These are phyloP conservation scores for Nitzschia sp. DNA, from an alignment of 108 stramenopile genomes.

Conservation along the genomic window DNA sequence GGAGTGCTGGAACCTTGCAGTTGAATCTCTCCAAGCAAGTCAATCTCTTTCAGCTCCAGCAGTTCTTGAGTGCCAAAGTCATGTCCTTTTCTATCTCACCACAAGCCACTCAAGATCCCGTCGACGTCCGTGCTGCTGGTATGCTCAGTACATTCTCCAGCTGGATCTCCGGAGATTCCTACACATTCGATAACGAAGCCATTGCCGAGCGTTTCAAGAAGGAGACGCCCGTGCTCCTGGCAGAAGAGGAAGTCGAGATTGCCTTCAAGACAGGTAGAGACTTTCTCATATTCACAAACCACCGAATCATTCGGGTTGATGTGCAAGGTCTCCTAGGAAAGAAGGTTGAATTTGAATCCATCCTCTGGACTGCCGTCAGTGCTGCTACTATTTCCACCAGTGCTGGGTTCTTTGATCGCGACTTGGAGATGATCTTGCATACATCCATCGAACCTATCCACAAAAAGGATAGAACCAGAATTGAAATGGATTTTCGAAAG, in stretches of 20 bases:
- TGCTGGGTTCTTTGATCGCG: constrained; percentile 52
- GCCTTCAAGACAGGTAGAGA: constrained; percentile 65
- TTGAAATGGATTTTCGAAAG: constrained; percentile 59
- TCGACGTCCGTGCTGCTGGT: constrained; percentile 3
- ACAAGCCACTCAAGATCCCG: constrained; percentile 9
- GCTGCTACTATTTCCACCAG: constrained; percentile 68
- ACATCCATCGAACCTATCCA: constrained; percentile 46
- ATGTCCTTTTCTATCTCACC: constrained; percentile 24
- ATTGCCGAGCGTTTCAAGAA: constrained; percentile 13
- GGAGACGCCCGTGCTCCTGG: constrained; percentile 40
- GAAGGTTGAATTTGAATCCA: constrained; percentile 48
- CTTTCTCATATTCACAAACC: constrained; percentile 58
- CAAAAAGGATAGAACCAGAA: constrained; percentile 26
- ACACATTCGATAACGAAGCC: constrained; percentile 5
- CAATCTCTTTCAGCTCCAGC: constrained; percentile 58
- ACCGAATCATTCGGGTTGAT: constrained; percentile 58
- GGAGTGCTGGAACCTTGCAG: constrained; percentile 14
- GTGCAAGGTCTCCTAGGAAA: constrained; percentile 55
- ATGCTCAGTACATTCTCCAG: constrained; percentile 2
- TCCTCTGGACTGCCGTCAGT: constrained; percentile 47
- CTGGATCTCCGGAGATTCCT: constrained; percentile 13
- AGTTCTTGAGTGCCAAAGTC: constrained; percentile 50
- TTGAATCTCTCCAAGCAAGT: constrained; percentile 53
- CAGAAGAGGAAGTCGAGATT: constrained; percentile 54
- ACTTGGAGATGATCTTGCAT: constrained; percentile 57